These are phyloP conservation scores for Penicillium sp. DNA, from an alignment of 2,329 filamentous ascomycete genomes.

Conservation along the genomic window DNA sequence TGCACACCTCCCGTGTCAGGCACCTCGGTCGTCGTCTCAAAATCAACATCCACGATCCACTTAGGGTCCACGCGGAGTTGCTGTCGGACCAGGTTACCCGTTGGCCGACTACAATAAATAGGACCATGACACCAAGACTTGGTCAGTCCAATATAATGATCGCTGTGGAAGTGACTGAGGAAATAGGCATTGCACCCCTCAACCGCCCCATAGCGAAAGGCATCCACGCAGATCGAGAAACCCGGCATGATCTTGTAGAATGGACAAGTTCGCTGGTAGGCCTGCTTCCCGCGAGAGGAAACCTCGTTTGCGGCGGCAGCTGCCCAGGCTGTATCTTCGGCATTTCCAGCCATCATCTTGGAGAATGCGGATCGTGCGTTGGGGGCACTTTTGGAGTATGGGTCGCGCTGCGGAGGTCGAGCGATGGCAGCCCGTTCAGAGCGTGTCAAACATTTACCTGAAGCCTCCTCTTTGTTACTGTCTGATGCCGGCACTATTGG, in stretches of 20 bases:
- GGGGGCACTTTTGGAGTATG: slow-evolving; percentile 63
- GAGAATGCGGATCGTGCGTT: slow-evolving; percentile 76
- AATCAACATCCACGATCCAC: slow-evolving; percentile 84
- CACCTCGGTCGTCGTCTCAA: slow-evolving; percentile 78
- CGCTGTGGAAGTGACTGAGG: slow-evolving; percentile 95
- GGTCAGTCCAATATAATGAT: slow-evolving; percentile 92
- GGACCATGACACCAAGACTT: slow-evolving; percentile 89
- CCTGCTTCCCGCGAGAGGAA: slow-evolving; percentile 79
- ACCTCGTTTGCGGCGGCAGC: slow-evolving; percentile 80
- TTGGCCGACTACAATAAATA: slow-evolving; percentile 95
- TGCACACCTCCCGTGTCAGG: slow-evolving; percentile 80
- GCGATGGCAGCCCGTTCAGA: slow-evolving; percentile 73
- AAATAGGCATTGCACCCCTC: slow-evolving; percentile 94
- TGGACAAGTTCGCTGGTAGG: slow-evolving; percentile 88
- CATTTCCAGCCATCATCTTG: slow-evolving; percentile 89
- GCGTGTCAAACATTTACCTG: slow-evolving; percentile 52
- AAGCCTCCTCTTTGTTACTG: slow-evolving; percentile 12
- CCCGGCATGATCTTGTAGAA: slow-evolving; percentile 99
- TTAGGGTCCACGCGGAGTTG: slow-evolving; percentile 85
- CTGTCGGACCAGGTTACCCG: slow-evolving; percentile 83
- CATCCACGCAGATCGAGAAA: slow-evolving; percentile 91
- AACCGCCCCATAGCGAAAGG: slow-evolving; percentile 92
- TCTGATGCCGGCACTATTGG: background rate
- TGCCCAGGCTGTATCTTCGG: slow-evolving; percentile 89
- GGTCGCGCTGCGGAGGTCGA: slow-evolving; percentile 80